phyloP scores from a whole-genome alignment of 352 stramenopile species.

The Phytophthora hybrid region DNA sequence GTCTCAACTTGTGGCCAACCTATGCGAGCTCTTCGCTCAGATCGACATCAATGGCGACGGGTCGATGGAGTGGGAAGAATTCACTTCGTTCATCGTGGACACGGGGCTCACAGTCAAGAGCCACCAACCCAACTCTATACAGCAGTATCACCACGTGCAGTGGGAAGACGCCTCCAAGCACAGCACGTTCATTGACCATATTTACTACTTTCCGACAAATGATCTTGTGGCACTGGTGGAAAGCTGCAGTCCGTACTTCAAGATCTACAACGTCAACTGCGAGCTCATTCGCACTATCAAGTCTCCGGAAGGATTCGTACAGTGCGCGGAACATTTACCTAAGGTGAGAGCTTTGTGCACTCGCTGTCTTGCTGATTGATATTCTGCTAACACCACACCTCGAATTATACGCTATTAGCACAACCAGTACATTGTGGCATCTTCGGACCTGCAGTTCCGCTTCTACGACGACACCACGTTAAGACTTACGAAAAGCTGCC shows the following conservation, averaged over 20 bases:
- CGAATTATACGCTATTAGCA: slow-evolving; percentile 26
- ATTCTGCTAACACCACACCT: neutral
- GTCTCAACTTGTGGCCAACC: slow-evolving; percentile 81
- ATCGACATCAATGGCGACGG: slow-evolving; percentile 93
- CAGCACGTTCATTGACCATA: slow-evolving; percentile 84
- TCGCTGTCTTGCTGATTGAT: neutral
- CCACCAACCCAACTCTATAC: slow-evolving; percentile 90
- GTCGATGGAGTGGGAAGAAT: slow-evolving; percentile 94
- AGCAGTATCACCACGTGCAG: slow-evolving; percentile 78
- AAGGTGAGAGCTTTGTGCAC: slow-evolving; percentile 38
- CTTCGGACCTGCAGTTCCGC: slow-evolving; percentile 81
- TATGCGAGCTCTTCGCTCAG: slow-evolving; percentile 91
- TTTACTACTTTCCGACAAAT: slow-evolving; percentile 85
- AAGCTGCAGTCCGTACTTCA: slow-evolving; percentile 76
- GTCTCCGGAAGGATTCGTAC: slow-evolving; percentile 77
- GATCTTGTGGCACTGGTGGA: slow-evolving; percentile 80
- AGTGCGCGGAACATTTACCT: slow-evolving; percentile 79
- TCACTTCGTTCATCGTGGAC: slow-evolving; percentile 93
- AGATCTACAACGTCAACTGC: slow-evolving; percentile 86
- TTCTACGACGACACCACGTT: slow-evolving; percentile 86
- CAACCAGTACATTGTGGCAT: slow-evolving; percentile 83
- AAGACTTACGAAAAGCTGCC: slow-evolving; percentile 78
- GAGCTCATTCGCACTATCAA: slow-evolving; percentile 71
- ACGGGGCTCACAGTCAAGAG: slow-evolving; percentile 83
- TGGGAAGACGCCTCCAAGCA: slow-evolving; percentile 90